Base-by-base conservation (phyloP, 805 yeast genomes). In the Spathaspora gorwiae region DNA sequence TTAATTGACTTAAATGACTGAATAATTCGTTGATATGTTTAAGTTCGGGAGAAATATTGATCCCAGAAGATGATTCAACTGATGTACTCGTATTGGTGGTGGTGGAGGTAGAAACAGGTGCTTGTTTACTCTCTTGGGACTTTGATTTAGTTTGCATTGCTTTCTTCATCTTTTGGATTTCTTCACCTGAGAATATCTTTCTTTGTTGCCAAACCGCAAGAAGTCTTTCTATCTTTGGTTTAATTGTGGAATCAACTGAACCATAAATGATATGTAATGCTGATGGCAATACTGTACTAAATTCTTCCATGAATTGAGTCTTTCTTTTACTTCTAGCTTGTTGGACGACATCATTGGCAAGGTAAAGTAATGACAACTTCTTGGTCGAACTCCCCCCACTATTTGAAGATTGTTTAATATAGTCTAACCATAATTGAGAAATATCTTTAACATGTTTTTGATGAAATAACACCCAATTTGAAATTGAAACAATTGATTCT, bases 311-410 rank as follows among this genome's bases (percentile, higher is more conserved):
- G 51, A 84, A 83, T 40, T 80, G 87, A 4, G 66, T 65, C 54
- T 77, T 80, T 47, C 77, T 72, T 54, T 81, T 79, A 31, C 83
- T 81, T 47, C 82, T 73, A 3, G 90, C 80, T 58, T 85, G 85
- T 62, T 88, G 96, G 1, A 87, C 84, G 19, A 88, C 82, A 52
- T 88, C 96, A 60, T 88, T 88, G 42, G 85, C 83, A 11, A 88
- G 67, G 56, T 88, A 88, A 24, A 88, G 70, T 45, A 84, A 63
- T 2, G 84, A 73, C 42, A 84, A 70, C 47, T 73, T 76, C 54
- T 76, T 72, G n/a, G 51, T 43, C 5, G 61, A 54, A 6, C 38
- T 14, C 11, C 34, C 35, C n/a, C 37, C 36, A 12, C 49, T 9
- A 6, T 37, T 47, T 31, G 46, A 39, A 6, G 50, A 34, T 6